Percentiles rank a stretch among this genome's conserved stretches.
Conservation (phyloP, 352 stramenopile genomes). For the Thalassiosira livingstoniorum region DNA sequence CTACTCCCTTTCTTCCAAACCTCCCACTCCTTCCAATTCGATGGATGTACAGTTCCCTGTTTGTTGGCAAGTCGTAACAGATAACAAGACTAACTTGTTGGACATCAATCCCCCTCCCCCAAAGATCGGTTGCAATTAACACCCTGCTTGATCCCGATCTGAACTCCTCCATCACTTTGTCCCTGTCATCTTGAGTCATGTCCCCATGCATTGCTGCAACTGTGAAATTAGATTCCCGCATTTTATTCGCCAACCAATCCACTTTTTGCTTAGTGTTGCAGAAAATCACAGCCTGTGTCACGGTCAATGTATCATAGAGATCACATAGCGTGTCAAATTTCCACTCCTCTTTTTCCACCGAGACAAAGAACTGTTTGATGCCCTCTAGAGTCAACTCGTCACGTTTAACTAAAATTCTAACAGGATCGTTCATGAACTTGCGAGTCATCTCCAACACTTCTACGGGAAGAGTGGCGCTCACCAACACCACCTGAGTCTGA, state of each 20-base stretch:
- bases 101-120: constrained; percentile 96
- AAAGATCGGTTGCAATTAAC: constrained; percentile 97
- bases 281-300: constrained; percentile 99
- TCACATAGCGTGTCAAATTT: constrained; percentile 99
- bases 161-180: constrained; percentile 98
- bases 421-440: constrained; percentile 98
- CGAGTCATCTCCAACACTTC: constrained; percentile 96
- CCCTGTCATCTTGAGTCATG: constrained; percentile 94
- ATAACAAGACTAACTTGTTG: constrained; percentile 97
- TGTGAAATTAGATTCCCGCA: constrained; percentile 96
- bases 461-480: constrained; percentile 93
- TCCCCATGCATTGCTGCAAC: constrained; percentile 97
- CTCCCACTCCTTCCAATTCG: constrained; percentile 95
- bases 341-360: constrained; percentile 98
- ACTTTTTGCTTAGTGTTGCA: constrained; percentile 98
- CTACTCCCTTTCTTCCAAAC: constrained; percentile 96
- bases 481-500: constrained; percentile 93
- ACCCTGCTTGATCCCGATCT: constrained; percentile 92
- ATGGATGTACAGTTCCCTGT: constrained; percentile 92
- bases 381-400: constrained; percentile 97
- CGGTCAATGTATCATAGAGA: constrained; percentile 98
- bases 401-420: constrained; percentile 96
- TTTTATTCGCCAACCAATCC: constrained; percentile 96
- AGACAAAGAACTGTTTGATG: constrained; percentile 99
- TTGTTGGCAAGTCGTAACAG: constrained; percentile 97